Conservation (phyloP, 2,329 filamentous ascomycete genomes). For the Apiospora hydei region DNA sequence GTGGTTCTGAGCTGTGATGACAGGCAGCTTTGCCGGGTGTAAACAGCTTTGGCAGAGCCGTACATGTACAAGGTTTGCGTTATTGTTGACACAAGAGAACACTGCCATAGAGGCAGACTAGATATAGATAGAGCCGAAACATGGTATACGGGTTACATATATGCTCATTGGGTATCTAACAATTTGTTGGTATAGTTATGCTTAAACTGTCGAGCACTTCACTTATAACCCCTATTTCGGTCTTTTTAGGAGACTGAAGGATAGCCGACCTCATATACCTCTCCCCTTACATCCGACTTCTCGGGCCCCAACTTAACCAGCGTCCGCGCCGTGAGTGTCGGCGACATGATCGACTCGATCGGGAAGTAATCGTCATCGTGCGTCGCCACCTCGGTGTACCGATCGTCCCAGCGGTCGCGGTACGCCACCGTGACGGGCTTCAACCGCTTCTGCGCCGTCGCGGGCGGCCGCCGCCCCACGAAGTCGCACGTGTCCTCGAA, state of each 20-base stretch:
- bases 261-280: constrained; percentile 38
- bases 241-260: constrained; percentile 37
- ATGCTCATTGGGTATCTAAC: neutral
- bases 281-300: constrained; percentile 32
- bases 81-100: neutral
- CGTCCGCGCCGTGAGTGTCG: constrained; percentile 1
- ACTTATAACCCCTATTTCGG: constrained; percentile 23
- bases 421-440: constrained; percentile 25
- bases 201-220: neutral
- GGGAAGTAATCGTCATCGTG: constrained; percentile 11
- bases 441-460: constrained; percentile 25
- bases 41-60: too few relatives aligned
- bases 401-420: constrained; percentile 41
- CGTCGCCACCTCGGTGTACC: constrained; percentile 36
- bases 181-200: neutral
- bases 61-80: neutral
- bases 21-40: neutral
- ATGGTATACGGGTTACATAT: too few relatives aligned
- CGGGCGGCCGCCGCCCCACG: constrained; percentile 24
- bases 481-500: constrained; percentile 36
- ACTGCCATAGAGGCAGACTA: neutral
- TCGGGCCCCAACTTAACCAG: constrained; percentile 39
- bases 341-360: constrained; percentile 21
- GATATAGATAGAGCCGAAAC: neutral
- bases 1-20: too few relatives aligned